Evolutionary conservation across 1,284 basidiomycete genomes (phyloP), one percentile per base, ranked within the genome.

Genomic region (Inonotus hispidus): DNA sequence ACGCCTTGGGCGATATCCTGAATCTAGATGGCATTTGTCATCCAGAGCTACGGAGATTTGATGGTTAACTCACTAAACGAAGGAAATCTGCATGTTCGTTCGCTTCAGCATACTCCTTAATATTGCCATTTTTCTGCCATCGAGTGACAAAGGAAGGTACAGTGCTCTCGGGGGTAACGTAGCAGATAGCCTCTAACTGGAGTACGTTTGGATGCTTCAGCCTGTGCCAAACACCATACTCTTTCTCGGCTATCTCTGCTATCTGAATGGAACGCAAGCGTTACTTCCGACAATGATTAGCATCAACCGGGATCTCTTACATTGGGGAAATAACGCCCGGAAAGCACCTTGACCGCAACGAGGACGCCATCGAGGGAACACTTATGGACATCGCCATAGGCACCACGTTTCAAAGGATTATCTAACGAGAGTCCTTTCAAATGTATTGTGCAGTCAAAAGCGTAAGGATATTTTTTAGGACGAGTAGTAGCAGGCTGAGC

Each of bases 151-250:
- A 52, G 8, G 39, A 25, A 7, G 60, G 55, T 35, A 53, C 23
- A 23, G 49, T 38, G 16, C 19, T 7, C 7, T 56, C 29, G 13
- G 47, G 27, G 10, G 21, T 10, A 23, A 46, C 39, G 23, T 52
- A 52, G 27, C 56, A 60, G 2, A 58, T 58, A 14, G 55, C 60
- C 19, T 58, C 32, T 2, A 62, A 47, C 25, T 32, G 46, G 1
- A 62, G 29, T n/a, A 62, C 45, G 35, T 62, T 53, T 13, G 56
- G 60, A 47, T 62, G 60, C 2, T 35, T 45, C 13, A 62, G 46
- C 1, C 27, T 21, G n/a, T 46, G 29, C 60, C 60, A 62, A 0
- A 60, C 37, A 16, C 46, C 50, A 47, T 54, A 60, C 21, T 60
- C 58, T 8, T 47, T 46, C 16, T 21, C 8, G n/a, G 19, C 41